Evolutionary conservation across 169 alveolate genomes (phyloP).

Genomic region (Neospora caninum): DNA sequence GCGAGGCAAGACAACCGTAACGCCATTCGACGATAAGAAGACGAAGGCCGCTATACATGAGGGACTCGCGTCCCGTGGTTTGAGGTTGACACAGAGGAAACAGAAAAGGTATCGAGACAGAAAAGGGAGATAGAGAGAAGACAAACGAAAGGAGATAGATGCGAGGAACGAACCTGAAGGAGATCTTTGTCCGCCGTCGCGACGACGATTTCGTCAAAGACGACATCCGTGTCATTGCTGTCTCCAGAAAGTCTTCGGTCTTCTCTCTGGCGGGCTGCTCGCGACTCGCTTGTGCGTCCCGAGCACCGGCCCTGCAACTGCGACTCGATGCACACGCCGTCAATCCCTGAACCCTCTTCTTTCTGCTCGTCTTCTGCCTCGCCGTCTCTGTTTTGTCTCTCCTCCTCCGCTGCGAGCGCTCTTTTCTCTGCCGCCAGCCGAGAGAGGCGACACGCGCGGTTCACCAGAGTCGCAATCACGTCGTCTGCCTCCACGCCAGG

Average conservation of each 20-base stretch:
- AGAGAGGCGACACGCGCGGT: conserved; percentile 4
- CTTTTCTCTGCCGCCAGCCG: neutral
- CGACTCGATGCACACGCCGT: neutral
- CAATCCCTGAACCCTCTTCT: neutral
- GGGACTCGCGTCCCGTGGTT: no score
- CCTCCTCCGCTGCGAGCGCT: neutral
- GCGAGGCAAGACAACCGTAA: no score
- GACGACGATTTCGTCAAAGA: conserved; percentile 21
- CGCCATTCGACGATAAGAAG: no score
- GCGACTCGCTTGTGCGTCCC: no score
- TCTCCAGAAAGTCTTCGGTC: no score
- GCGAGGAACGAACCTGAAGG: neutral
- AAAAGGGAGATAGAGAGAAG: no score
- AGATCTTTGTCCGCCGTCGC: conserved; percentile 31
- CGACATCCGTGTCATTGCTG: neutral
- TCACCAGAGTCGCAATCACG: conserved; percentile 22
- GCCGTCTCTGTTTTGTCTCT: neutral
- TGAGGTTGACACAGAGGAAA: no score
- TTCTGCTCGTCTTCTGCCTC: neutral
- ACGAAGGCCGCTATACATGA: no score
- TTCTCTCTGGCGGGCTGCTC: no score
- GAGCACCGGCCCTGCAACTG: neutral
- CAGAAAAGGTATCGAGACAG: neutral
- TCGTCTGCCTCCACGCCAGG: conserved; percentile 37
- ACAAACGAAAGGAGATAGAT: neutral